A percentile compares a stretch with the other conserved stretches of the same genome.
phyloP scores from a whole-genome alignment of 2,329 filamentous ascomycete species.

The Fusarium liriodendri region DNA sequence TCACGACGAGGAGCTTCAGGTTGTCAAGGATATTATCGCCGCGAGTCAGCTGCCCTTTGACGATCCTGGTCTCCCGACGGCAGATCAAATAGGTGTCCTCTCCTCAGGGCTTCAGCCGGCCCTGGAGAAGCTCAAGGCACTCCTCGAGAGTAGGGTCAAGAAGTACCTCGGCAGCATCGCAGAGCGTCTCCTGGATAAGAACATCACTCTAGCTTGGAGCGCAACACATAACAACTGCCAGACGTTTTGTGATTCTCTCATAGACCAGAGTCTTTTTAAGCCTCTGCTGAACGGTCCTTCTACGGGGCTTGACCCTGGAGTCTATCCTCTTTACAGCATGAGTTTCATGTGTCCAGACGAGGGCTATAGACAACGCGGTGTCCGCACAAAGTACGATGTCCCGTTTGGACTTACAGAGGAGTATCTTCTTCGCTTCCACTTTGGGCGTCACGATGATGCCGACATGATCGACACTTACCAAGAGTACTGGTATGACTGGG shows the following conservation, averaged over 20 bases:
- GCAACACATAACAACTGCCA: slow-evolving; percentile 51
- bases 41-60: slow-evolving; percentile 40
- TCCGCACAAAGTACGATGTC: slow-evolving; percentile 50
- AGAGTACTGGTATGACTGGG: slow-evolving; percentile 61
- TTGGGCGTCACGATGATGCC: slow-evolving; percentile 53
- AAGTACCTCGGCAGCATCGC: slow-evolving; percentile 48
- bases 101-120: slow-evolving; percentile 26
- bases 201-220: slow-evolving; percentile 46
- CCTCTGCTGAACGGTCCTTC: slow-evolving; percentile 31
- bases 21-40: slow-evolving; percentile 44
- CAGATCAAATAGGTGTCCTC: slow-evolving; percentile 19
- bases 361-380: slow-evolving; percentile 39
- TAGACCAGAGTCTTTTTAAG: slow-evolving; percentile 47
- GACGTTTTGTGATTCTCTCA: slow-evolving; percentile 51
- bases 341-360: slow-evolving; percentile 52
- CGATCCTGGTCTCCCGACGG: slow-evolving; percentile 26
- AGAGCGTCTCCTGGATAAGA: slow-evolving; percentile 42
- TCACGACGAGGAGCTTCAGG: slow-evolving; percentile 38
- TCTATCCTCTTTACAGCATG: slow-evolving; percentile 49
- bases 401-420: slow-evolving; percentile 57
- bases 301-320: not conserved
- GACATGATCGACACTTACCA: slow-evolving; percentile 56
- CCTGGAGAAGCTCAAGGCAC: slow-evolving; percentile 34
- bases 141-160: slow-evolving; percentile 40
- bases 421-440: slow-evolving; percentile 54